Conservation (phyloP, 1,139 yeast genomes). For the Magnusiomyces suaveolens region DNA sequence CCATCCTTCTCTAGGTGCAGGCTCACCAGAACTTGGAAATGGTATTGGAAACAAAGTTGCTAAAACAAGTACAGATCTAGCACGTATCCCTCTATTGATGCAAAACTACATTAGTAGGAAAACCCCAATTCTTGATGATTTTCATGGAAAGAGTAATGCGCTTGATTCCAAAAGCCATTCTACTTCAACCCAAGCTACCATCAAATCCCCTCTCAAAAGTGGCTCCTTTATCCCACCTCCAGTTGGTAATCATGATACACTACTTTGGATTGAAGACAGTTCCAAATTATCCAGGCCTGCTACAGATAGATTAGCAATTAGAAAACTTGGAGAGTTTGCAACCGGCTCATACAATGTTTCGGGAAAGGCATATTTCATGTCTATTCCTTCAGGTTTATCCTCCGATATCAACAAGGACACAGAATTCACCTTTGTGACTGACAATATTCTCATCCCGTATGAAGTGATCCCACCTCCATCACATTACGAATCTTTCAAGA, state of each 20-base stretch:
- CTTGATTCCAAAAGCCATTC: neutral
- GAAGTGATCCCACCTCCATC: neutral
- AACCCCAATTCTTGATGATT: too few species aligned
- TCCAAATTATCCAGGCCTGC: slow-evolving; percentile 4
- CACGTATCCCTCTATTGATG: too few species aligned
- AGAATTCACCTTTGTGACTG: slow-evolving; percentile 15
- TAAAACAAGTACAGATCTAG: too few species aligned
- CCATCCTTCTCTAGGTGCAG: slow-evolving; percentile 12
- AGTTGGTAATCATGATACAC: slow-evolving; percentile 11
- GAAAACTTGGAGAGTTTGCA: slow-evolving; percentile 1
- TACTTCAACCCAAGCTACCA: too few species aligned
- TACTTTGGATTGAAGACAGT: slow-evolving; percentile 11
- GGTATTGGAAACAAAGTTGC: too few species aligned
- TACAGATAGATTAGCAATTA: slow-evolving; percentile 4
- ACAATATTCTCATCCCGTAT: slow-evolving; percentile 9
- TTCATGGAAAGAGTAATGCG: too few species aligned
- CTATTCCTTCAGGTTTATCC: neutral
- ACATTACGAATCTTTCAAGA: neutral
- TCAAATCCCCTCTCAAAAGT: too few species aligned
- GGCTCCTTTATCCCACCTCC: slow-evolving; percentile 8
- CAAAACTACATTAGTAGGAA: neutral
- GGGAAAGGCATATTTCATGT: slow-evolving; percentile 3
- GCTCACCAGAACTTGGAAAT: too few species aligned
- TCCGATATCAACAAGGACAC: slow-evolving; percentile 6
- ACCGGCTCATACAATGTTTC: neutral